Conservation (phyloP, 306 rosid genomes). For the Acacia confusa region DNA sequence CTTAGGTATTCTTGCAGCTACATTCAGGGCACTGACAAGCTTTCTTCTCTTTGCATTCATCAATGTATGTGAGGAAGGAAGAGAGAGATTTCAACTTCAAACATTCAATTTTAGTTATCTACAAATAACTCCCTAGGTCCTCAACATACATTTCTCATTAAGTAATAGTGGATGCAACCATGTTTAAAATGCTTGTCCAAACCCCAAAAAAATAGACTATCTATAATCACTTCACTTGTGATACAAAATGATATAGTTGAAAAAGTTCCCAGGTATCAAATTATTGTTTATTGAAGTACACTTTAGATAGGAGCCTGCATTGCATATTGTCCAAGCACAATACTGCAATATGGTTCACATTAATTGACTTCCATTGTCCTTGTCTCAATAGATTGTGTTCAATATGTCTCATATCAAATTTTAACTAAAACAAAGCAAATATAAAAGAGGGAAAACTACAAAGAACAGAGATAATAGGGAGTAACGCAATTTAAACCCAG, state of each 20-base stretch:
- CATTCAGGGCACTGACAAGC: constrained; percentile 91
- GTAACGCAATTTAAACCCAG: constrained; percentile 4
- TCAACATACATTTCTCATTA: neutral
- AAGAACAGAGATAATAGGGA: neutral
- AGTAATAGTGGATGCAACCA: neutral
- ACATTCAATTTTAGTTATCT: constrained; percentile 1
- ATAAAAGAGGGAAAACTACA: neutral
- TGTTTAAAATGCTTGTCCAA: constrained; percentile 12
- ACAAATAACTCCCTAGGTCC: neutral
- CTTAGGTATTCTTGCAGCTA: constrained; percentile 90
- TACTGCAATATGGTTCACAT: neutral
- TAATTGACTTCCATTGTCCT: neutral
- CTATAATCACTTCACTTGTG: constrained; percentile 9
- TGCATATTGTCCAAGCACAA: neutral
- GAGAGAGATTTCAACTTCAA: constrained; percentile 13
- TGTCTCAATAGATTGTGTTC: neutral
- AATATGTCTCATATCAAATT: neutral
- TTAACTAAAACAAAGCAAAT: neutral
- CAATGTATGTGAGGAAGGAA: constrained; percentile 52
- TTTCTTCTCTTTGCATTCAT: constrained; percentile 83
- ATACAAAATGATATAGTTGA: neutral
- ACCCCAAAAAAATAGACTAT: constrained; percentile 13
- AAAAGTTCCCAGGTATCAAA: neutral
- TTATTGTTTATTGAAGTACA: neutral
- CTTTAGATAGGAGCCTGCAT: neutral